Base-by-base conservation (phyloP, 2,329 filamentous ascomycete species). In the Cyphellophora attinorum region DNA sequence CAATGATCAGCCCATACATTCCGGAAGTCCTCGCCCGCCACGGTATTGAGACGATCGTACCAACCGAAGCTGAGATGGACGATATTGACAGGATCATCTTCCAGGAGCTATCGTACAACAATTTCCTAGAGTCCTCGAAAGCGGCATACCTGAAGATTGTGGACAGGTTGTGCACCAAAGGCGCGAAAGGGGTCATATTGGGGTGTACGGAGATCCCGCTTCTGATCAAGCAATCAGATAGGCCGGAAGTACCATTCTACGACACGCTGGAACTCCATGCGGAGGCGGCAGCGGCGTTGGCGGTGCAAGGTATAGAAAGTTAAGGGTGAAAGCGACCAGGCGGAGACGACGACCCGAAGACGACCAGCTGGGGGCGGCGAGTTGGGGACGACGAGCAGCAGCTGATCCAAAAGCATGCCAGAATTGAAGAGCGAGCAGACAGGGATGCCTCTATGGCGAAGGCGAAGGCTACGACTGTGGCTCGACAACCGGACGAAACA, bases 61-160 rank as follows among this genome's bases (percentile, higher is more conserved):
- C 47, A 5, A 42, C 34, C 6, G 42, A 45, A n/a, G 45, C 46
- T 18, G 32, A 37, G 27, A 21, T 33, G 12, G 27, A 39, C 11
- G 38, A 47, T 11, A 33, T 33, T 8, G 19, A 33, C 17, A 10
- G 17, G 29, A 12, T 33, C 8, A 38, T 38, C 16, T 38, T 34
- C 19, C 18, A 25, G 5, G 35, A 38, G 8, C 21, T 38, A 30
- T 8, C 19, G 19, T 17, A 28, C 8, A 12, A 11, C 17, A 12
- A 12, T 8, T 16, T 34, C 16, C 13, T 4, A 4, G 30, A 33
- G 29, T 5, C 16, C 15, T 15, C 35, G 4, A 13, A 23, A 8
- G 17, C 5, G 13, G n/a, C 14, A 11, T 32, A 18, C 12, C 18
- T 27, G 10, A 29, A 18, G 12, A 16, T 25, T n/a, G 17, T 38